Evolutionary conservation across 129 eudicot genomes (phyloP).

Genomic region (Centaurea solstitialis): DNA sequence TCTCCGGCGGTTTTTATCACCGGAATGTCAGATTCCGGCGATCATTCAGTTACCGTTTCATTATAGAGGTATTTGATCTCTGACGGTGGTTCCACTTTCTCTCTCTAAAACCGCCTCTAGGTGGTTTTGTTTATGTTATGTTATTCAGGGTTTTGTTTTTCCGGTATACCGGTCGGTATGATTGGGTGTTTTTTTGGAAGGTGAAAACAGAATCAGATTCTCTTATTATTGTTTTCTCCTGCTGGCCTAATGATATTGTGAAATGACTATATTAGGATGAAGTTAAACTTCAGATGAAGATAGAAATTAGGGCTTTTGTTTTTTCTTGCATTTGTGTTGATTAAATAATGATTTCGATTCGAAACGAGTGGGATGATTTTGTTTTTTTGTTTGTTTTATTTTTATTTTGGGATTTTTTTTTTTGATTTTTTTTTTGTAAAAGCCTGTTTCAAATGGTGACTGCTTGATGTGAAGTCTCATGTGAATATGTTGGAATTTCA

Average conservation of each 20-base stretch:
- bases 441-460: conserved; percentile 30
- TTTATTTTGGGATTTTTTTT: conserved; percentile 16
- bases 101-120: conserved; percentile 16
- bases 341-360: conserved; percentile 13
- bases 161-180: background rate
- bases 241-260: conserved; percentile 1
- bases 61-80: conserved; percentile 28
- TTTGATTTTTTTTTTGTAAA: background rate
- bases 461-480: conserved; percentile 63
- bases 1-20: conserved; percentile 37
- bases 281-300: background rate
- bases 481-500: conserved; percentile 38
- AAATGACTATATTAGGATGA: conserved; percentile 2
- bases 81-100: conserved; percentile 9
- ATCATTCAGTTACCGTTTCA: background rate
- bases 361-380: conserved; percentile 17
- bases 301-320: conserved; percentile 24
- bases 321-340: background rate
- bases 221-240: conserved; percentile 28
- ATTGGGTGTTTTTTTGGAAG: conserved; percentile 52
- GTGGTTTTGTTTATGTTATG: no score
- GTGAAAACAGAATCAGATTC: conserved; percentile 52
- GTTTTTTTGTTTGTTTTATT: conserved; percentile 23
- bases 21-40: conserved; percentile 46
- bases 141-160: conserved; percentile 14